Conservation (phyloP, 176 grass and related monocot genomes). For the Neostapfia colusana region DNA sequence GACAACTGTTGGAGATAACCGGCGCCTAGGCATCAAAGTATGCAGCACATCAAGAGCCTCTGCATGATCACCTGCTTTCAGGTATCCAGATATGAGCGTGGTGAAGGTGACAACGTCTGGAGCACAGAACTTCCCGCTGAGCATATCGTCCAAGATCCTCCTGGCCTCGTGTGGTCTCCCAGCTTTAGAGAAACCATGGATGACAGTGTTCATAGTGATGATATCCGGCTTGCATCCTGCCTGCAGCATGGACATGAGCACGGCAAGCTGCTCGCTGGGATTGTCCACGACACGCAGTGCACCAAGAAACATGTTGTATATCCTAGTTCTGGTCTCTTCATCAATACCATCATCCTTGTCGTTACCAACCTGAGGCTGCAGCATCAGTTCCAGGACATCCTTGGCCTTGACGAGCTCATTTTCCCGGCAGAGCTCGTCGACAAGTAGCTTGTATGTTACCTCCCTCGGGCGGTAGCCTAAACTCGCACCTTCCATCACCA, state of each 20-base stretch:
- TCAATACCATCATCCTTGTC: constrained; percentile 12
- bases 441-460: constrained; percentile 64
- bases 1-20: constrained; percentile 61
- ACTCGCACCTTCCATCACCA: constrained; percentile 63
- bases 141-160: constrained; percentile 80
- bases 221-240: constrained; percentile 61
- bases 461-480: constrained; percentile 59
- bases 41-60: constrained; percentile 62
- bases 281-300: constrained; percentile 62
- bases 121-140: constrained; percentile 64
- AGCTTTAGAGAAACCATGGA: constrained; percentile 90
- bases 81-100: constrained; percentile 63
- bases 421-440: constrained; percentile 67
- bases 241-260: constrained; percentile 84
- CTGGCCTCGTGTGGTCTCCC: constrained; percentile 63
- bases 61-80: constrained; percentile 51
- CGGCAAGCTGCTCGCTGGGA: constrained; percentile 67
- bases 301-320: constrained; percentile 82
- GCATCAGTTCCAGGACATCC: constrained; percentile 66
- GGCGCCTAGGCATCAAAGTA: constrained; percentile 48
- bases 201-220: constrained; percentile 82
- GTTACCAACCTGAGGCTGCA: constrained; percentile 29
- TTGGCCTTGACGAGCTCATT: constrained; percentile 72
- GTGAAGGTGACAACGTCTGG: constrained; percentile 88
- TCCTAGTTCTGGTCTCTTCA: constrained; percentile 47